Base-by-base conservation (phyloP, 805 yeast genomes). In the Yamadazyma tumulicola region DNA sequence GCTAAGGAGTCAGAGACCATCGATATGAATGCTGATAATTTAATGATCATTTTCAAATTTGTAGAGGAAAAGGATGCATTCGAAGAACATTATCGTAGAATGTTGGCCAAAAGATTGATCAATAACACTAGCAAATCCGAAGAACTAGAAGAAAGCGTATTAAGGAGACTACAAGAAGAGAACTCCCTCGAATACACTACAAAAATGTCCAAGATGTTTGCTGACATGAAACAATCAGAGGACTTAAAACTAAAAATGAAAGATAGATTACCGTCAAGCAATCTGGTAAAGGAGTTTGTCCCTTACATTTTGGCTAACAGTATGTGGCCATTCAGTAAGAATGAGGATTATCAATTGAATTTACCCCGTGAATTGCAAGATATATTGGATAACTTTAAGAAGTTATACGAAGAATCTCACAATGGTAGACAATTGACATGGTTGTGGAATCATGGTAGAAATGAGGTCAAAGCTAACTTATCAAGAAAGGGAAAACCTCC, bases 371-470 rank as follows among this genome's bases (percentile, higher is more conserved):
- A 78, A 43, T 69, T 94, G 39, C 55, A 67, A 37, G 68, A 70
- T 26, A 75, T 94, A 1, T 76, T 81, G 48, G 77, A 80, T 34
- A 75, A 75, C 35, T 78, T 91, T 36, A 79, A 79, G 37, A 70
- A 74, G 26, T 70, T 84, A 40, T 94, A 91, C 58, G 69, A 75
- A 27, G 65, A 70, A 22, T 81, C 83, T 50, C 97, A 91, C 59
- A 76, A 69, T 42, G 97, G 97, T 9, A 75, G 97, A 59, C 79
- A 86, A 45, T 74, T 93, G 49, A 84, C 85, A 53, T 93, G 99
- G 99, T 74, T 91, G 40, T 93, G 97, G 97, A 83, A 87, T 49
- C 78, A 86, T 54, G 86, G 95, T 30, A 83, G 91, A 57, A 93
- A 94, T 41, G 99, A 93, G 57, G 62, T 93, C 38, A 85, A 81